Percentiles rank a stretch among this genome's conserved stretches.
phyloP scores from a whole-genome alignment of 768 basidiomycete genomes.

The Brasilioporus rufonigricans region DNA sequence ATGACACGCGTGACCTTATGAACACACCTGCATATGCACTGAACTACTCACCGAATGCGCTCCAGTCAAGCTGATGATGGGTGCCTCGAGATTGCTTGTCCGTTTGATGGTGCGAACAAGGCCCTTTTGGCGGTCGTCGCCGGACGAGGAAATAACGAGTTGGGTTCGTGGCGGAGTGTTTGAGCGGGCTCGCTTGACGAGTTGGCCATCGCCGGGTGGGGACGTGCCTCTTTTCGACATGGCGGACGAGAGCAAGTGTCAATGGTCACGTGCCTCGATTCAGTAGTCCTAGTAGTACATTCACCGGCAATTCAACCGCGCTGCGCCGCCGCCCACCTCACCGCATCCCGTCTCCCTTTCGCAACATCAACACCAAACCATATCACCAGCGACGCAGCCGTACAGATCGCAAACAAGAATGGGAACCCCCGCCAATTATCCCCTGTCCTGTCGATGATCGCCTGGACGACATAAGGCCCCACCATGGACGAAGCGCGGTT shows the following conservation, averaged over 20 bases:
- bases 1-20: neutral
- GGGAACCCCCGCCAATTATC: conserved; percentile 85
- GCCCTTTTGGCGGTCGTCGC: conserved; percentile 72
- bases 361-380: conserved; percentile 71
- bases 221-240: conserved; percentile 77
- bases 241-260: neutral
- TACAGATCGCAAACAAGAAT: conserved; percentile 75
- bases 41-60: conserved; percentile 70
- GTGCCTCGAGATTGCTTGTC: conserved; percentile 91
- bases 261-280: too few relatives aligned
- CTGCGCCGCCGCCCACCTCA: conserved; percentile 47
- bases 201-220: conserved; percentile 47
- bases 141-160: conserved; percentile 72
- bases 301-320: conserved; percentile 9
- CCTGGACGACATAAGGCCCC: conserved; percentile 83
- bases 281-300: neutral
- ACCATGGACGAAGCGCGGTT: conserved; percentile 87
- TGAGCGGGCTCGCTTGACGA: conserved; percentile 62
- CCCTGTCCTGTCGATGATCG: conserved; percentile 69
- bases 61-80: conserved; percentile 87
- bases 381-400: conserved; percentile 64
- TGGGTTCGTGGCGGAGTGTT: conserved; percentile 57
- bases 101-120: conserved; percentile 83
- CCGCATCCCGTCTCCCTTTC: conserved; percentile 62
- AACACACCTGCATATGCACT: neutral